phyloP scores from a whole-genome alignment of 1,284 basidiomycete species.

The Coniferiporia sulphurascens region DNA sequence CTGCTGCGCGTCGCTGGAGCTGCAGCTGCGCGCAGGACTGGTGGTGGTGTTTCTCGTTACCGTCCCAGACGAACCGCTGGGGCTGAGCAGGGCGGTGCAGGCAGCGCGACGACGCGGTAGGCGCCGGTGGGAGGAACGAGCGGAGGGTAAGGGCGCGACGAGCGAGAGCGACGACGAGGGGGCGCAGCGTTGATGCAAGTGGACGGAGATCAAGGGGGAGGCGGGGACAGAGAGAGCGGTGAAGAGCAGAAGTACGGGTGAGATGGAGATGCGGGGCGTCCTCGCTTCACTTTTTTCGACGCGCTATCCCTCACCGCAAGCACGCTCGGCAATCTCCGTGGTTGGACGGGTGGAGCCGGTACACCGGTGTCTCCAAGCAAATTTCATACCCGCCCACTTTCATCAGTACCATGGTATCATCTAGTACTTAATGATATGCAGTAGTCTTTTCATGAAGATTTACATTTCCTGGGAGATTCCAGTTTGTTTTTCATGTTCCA shows the following conservation, averaged over 20 bases:
- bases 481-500: too few relatives aligned
- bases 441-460: too few relatives aligned
- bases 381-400: too few relatives aligned
- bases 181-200: neutral
- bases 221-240: neutral
- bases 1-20: neutral
- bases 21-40: neutral
- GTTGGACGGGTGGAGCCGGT: too few relatives aligned
- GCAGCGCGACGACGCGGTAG: neutral
- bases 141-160: neutral
- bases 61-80: neutral
- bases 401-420: too few relatives aligned
- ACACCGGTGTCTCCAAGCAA: too few relatives aligned
- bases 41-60: neutral
- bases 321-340: too few relatives aligned
- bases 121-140: neutral
- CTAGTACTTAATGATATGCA: too few relatives aligned
- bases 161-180: neutral
- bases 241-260: neutral
- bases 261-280: too few relatives aligned
- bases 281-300: conserved; percentile 6
- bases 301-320: too few relatives aligned
- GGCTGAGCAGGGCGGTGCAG: neutral
- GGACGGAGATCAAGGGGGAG: neutral
- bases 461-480: too few relatives aligned